Percentiles rank a stretch among this genome's conserved stretches.
Conservation (phyloP, 768 basidiomycete genomes). For the Ramaria rubella region DNA sequence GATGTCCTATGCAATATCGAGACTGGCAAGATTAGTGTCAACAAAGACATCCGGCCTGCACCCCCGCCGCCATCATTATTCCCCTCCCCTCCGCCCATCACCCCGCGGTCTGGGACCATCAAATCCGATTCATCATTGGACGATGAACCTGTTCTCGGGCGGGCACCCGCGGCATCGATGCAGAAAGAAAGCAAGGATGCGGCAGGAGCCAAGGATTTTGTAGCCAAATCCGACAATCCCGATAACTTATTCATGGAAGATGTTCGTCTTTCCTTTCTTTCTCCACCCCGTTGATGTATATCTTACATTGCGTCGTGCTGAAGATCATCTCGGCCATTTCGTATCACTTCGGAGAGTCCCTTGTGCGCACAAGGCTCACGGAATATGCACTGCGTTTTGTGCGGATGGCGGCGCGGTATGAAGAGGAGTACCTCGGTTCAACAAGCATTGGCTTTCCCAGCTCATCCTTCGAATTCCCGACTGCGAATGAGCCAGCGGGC, state of each 20-base stretch:
- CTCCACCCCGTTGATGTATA: background rate
- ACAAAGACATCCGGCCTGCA: constrained; percentile 65
- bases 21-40: constrained; percentile 76
- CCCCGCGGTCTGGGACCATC: constrained; percentile 53
- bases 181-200: constrained; percentile 40
- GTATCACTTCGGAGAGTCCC: constrained; percentile 85
- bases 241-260: constrained; percentile 94
- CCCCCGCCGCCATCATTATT: constrained; percentile 23
- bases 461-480: constrained; percentile 33
- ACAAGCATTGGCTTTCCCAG: constrained; percentile 75
- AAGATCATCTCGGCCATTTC: constrained; percentile 82
- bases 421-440: constrained; percentile 67
- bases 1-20: constrained; percentile 92
- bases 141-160: constrained; percentile 67
- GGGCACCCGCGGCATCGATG: constrained; percentile 32
- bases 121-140: constrained; percentile 56
- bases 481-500: constrained; percentile 35
- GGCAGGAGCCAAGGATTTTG: constrained; percentile 43
- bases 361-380: constrained; percentile 82
- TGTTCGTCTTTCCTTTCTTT: constrained; percentile 41
- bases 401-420: constrained; percentile 82
- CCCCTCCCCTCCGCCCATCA: constrained; percentile 44
- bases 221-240: constrained; percentile 51
- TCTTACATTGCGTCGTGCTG: background rate
- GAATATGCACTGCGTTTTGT: constrained; percentile 88